These are phyloP conservation scores for Fusarium fujikuroi DNA, from an alignment of 2,329 filamentous ascomycete genomes.

Conservation along the genomic window DNA sequence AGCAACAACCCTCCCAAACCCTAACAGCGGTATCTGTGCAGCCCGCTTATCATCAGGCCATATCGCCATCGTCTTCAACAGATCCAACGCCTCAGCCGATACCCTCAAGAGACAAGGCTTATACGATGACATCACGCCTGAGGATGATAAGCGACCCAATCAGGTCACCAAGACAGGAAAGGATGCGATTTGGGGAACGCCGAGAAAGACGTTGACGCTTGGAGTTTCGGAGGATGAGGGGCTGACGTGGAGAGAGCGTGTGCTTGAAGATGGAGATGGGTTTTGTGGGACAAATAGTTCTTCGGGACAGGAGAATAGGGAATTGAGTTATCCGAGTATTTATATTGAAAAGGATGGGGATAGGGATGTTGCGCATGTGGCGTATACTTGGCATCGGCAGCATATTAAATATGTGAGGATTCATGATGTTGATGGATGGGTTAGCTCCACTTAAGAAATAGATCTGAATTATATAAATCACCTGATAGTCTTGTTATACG, in stretches of 20 bases:
- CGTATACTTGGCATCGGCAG: slow-evolving; percentile 56
- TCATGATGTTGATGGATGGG: slow-evolving; percentile 43
- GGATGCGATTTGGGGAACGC: slow-evolving; percentile 57
- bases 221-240: slow-evolving; percentile 52
- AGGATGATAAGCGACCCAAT: slow-evolving; percentile 52
- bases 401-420: slow-evolving; percentile 54
- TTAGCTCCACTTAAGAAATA: not conserved
- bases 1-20: slow-evolving; percentile 53
- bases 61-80: slow-evolving; percentile 54
- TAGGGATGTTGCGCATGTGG: slow-evolving; percentile 48
- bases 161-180: slow-evolving; percentile 51
- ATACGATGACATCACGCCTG: slow-evolving; percentile 57
- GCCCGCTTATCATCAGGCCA: slow-evolving; percentile 51
- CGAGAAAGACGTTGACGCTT: slow-evolving; percentile 49
- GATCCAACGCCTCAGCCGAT: slow-evolving; percentile 49
- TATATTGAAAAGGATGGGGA: slow-evolving; percentile 33
- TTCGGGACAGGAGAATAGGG: slow-evolving; percentile 53
- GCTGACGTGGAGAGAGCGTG: slow-evolving; percentile 50
- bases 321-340: slow-evolving; percentile 58
- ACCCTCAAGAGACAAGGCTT: slow-evolving; percentile 52
- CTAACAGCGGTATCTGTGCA: slow-evolving; percentile 55
- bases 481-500: accelerated
- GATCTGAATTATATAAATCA: accelerated
- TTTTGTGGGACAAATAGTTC: slow-evolving; percentile 60
- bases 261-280: slow-evolving; percentile 57